Evolutionary conservation across 495 filamentous ascomycete species (phyloP), one percentile per base, ranked within the genome.

Genomic region (Penicillium crystallinum): DNA sequence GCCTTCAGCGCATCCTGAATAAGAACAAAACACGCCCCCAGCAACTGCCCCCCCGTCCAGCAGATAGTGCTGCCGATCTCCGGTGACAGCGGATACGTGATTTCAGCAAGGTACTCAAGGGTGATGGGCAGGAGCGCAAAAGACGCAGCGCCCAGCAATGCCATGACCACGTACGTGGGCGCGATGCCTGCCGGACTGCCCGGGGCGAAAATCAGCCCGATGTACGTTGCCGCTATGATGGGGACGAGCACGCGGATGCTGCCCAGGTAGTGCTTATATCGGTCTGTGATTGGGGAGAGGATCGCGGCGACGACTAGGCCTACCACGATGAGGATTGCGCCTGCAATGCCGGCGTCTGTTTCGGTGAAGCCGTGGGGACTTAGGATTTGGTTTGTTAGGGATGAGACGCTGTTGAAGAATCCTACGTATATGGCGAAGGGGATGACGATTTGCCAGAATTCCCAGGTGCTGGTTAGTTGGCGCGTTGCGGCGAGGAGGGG

Each of bases 321-420:
- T 49, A 91, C 84, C 42, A 96, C 73, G 63, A 98, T 97, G n/a
- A 97, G 69, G 22, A 95, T 65, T 1, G 87, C 93, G 54, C 93
- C 93, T 11, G 87, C 87, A 66, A 97, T 89, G 44, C 93, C 93
- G 34, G 92, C 88, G 35, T 96, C 78, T 37, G 84, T 84, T 65
- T 91, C 87, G 46, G 71, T 78, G 78, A 85, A 96, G 55, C 77
- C 81, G 72, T 95, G 88, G 0, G 93, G 93, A 7, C 80, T 69
- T 49, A 97, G 80, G 67, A 97, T 87, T 63, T 96, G 91, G 75
- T 91, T 95, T 1, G 97, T 75, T 4, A 97, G 82, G 12, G 89
- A 87, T 41, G 91, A 95, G 60, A 90, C 70, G 66, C 84, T 84
- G 77, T 96, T 97, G 81, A 98, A 98, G 75, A 91, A 85, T 37